Evolutionary conservation across 2,329 filamentous ascomycete genomes (phyloP).

Genomic region (Aspergillus pseudoviridinutans): DNA sequence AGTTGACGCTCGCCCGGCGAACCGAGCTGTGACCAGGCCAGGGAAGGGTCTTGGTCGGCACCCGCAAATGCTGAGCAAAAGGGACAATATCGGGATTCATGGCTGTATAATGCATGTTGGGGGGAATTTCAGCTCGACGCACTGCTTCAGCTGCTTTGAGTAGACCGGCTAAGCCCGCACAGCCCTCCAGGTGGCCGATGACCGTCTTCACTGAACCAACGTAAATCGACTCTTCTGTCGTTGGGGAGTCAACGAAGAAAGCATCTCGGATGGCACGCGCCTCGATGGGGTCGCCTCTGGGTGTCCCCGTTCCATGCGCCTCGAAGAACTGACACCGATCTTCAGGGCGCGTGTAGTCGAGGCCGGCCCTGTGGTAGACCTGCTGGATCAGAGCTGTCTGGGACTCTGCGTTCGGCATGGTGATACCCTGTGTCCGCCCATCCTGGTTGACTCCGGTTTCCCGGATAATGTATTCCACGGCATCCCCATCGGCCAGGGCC

Average conservation of each 20-base stretch:
- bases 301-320: constrained; percentile 39
- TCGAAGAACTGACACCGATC: constrained; percentile 34
- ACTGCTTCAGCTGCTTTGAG: constrained; percentile 25
- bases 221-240: constrained; percentile 5
- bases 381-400: constrained; percentile 4
- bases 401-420: background rate
- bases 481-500: constrained; percentile 25
- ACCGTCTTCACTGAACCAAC: constrained; percentile 27
- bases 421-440: constrained; percentile 14
- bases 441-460: constrained; percentile 18
- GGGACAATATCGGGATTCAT: constrained; percentile 20
- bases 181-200: constrained; percentile 25
- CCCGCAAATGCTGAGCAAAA: constrained; percentile 12
- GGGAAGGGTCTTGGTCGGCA: constrained; percentile 5
- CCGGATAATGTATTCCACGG: constrained; percentile 27
- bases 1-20: constrained; percentile 19
- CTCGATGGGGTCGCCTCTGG: constrained; percentile 26
- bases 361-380: constrained; percentile 17
- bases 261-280: constrained; percentile 17
- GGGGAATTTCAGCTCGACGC: constrained; percentile 24
- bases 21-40: constrained; percentile 16
- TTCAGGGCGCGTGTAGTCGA: constrained; percentile 19
- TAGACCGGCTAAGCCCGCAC: constrained; percentile 24
- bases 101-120: constrained; percentile 21
- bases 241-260: constrained; percentile 11